A percentile compares a stretch with the other conserved stretches of the same genome.
These are phyloP conservation scores for Penicillium sp. DNA, from an alignment of 2,329 filamentous ascomycete species.

Conservation along the genomic window DNA sequence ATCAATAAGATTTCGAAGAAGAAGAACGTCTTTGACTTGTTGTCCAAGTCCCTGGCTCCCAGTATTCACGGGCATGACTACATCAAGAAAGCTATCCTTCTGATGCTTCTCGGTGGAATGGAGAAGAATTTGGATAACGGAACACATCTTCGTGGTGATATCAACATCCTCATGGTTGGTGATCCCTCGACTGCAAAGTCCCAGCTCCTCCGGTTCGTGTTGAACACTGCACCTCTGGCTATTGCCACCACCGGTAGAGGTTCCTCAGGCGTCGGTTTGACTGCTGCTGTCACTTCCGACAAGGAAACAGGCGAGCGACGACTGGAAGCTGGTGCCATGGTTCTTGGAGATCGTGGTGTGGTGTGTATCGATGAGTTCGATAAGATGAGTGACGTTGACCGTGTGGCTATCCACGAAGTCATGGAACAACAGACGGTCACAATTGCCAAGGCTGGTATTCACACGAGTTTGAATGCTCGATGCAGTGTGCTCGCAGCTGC, in stretches of 20 bases:
- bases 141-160: constrained; percentile 95
- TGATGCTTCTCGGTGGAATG: constrained; percentile 93
- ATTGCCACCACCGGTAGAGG: constrained; percentile 97
- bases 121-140: constrained; percentile 99
- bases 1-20: constrained; percentile 98
- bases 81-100: constrained; percentile 94
- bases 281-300: constrained; percentile 91
- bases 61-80: constrained; percentile 97
- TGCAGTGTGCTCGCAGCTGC: constrained; percentile 96
- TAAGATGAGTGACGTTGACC: constrained; percentile 98
- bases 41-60: constrained; percentile 91
- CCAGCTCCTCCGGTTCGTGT: constrained; percentile 92
- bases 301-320: constrained; percentile 96
- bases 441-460: constrained; percentile 97
- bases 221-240: constrained; percentile 93
- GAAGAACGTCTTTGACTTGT: constrained; percentile 85
- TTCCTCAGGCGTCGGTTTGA: constrained; percentile 96
- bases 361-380: constrained; percentile 99
- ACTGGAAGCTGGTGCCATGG: constrained; percentile 97
- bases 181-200: constrained; percentile 98
- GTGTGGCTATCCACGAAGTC: constrained; percentile 98
- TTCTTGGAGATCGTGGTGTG: constrained; percentile 92
- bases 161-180: constrained; percentile 99
- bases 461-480: constrained; percentile 93
- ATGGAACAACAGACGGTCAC: constrained; percentile 99